Percentiles rank a stretch among this genome's conserved stretches.
phyloP scores from a whole-genome alignment of 768 basidiomycete genomes.

The Russula emetica region DNA sequence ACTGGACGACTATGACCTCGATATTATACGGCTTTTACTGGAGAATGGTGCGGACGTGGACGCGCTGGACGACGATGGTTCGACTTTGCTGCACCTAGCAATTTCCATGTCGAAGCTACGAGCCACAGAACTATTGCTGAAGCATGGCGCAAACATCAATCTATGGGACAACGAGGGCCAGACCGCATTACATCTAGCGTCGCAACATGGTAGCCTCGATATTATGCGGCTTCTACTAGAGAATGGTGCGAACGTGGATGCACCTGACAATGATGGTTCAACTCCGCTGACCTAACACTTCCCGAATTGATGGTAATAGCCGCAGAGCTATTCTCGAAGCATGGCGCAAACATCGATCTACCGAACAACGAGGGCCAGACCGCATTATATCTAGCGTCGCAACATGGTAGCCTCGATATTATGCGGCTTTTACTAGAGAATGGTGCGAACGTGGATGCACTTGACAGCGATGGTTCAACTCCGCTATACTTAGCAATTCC shows the following conservation, averaged over 20 bases:
- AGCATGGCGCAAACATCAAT: not conserved
- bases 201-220: no score
- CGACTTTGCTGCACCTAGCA: not conserved
- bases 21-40: no score
- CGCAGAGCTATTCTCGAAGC: no score
- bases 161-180: not conserved
- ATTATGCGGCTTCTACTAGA: not conserved
- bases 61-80: no score
- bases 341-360: no score
- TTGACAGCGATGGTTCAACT: not conserved
- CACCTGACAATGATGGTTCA: not conserved
- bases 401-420: no score
- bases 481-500: not conserved
- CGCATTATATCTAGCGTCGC: not conserved
- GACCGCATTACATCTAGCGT: conserved; percentile 20
- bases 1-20: no score
- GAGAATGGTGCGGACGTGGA: no score
- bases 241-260: not conserved
- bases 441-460: no score
- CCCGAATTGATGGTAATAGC: no score
- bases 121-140: not conserved
- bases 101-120: not conserved
- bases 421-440: no score
- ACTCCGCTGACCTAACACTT: no score
- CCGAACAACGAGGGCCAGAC: not conserved